A percentile compares a stretch with the other conserved stretches of the same genome.
phyloP scores from a whole-genome alignment of 1,139 yeast genomes.

The Geotrichum histeridarum region DNA sequence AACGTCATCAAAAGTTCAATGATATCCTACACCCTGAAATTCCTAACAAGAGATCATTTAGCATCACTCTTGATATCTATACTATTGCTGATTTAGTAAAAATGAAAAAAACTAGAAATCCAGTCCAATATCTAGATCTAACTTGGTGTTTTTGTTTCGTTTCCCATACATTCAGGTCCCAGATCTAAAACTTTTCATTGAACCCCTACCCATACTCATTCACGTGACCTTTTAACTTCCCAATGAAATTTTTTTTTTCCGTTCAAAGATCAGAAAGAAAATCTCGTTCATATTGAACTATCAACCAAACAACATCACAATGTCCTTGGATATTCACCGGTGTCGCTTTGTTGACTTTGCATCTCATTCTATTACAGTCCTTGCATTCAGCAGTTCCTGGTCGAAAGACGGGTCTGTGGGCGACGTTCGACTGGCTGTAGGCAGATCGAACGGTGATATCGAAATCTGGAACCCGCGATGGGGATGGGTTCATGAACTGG shows the following conservation, averaged over 20 bases:
- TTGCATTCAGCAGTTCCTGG: slow-evolving; percentile 70
- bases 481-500: slow-evolving; percentile 49
- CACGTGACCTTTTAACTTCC: background rate
- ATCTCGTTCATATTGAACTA: background rate
- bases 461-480: slow-evolving; percentile 91
- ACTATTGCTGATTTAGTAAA: too few relatives aligned
- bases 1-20: too few relatives aligned
- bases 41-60: too few relatives aligned
- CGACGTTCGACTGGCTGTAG: slow-evolving; percentile 78
- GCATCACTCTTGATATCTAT: too few relatives aligned
- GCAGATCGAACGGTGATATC: slow-evolving; percentile 89
- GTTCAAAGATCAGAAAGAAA: background rate
- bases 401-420: slow-evolving; percentile 49
- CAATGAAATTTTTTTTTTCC: background rate
- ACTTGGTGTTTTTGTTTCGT: too few relatives aligned
- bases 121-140: too few relatives aligned
- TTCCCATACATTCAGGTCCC: too few relatives aligned
- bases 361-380: slow-evolving; percentile 78
- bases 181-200: too few relatives aligned
- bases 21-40: too few relatives aligned
- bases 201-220: background rate
- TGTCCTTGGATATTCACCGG: slow-evolving; percentile 68
- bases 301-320: background rate
- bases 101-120: too few relatives aligned
- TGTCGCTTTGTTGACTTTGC: slow-evolving; percentile 88